Conservation (phyloP, 345 rosid species). For the Cardamine resedifolia region DNA sequence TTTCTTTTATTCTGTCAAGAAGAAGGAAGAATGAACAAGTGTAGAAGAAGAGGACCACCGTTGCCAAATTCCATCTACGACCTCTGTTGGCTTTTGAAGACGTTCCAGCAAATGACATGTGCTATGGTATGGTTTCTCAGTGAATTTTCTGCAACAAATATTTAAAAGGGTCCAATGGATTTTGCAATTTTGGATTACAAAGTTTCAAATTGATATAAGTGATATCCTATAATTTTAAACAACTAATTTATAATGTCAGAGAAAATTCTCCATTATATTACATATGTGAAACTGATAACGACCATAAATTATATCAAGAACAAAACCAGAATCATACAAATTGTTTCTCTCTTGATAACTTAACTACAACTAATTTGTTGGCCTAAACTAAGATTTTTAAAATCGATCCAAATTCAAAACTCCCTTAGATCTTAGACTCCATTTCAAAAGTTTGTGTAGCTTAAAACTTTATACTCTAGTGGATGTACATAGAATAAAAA, state of each 20-base stretch:
- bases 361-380: background rate
- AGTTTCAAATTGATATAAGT: background rate
- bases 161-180: background rate
- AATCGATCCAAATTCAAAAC: background rate
- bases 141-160: too few relatives aligned
- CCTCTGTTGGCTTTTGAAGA: conserved; percentile 4
- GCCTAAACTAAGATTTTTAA: background rate
- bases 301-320: background rate
- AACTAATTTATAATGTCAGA: background rate
- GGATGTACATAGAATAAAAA: background rate
- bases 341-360: too few relatives aligned
- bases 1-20: conserved; percentile 1
- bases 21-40: background rate
- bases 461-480: background rate
- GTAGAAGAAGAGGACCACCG: conserved; percentile 29
- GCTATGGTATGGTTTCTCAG: background rate
- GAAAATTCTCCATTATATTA: background rate
- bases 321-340: background rate
- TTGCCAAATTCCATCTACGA: conserved; percentile 1
- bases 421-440: background rate
- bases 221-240: background rate
- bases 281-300: background rate
- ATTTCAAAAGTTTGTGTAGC: background rate
- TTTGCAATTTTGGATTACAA: background rate
- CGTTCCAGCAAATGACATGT: conserved; percentile 25